Evolutionary conservation across 345 rosid species (phyloP).

Genomic region (rapeseed (Brassica napus)): Da-Ae NC_063445.1:8309501-8310000

Average conservation of each 20-base stretch:
- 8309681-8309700: constrained; percentile 85
- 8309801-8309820: constrained; percentile 91
- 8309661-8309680: constrained; percentile 67
- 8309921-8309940: neutral
- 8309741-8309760: constrained; percentile 80
- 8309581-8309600: constrained; percentile 73
- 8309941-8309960: neutral
- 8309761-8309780: constrained; percentile 83
- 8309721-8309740: constrained; percentile 75
- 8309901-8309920: neutral
- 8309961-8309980: neutral
- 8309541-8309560: neutral
- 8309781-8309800: constrained; percentile 72
- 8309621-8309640: constrained; percentile 76
- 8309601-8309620: constrained; percentile 75
- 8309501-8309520: neutral
- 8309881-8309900: neutral
- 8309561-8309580: constrained; percentile 17
- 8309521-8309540: neutral
- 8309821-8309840: constrained; percentile 76
- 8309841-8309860: constrained; percentile 81
- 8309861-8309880: constrained; percentile 52
- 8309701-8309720: constrained; percentile 89
- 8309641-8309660: constrained; percentile 81
- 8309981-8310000: neutral